Base-by-base conservation (phyloP, 768 basidiomycete genomes). In the Asterophora parasitica region DNA sequence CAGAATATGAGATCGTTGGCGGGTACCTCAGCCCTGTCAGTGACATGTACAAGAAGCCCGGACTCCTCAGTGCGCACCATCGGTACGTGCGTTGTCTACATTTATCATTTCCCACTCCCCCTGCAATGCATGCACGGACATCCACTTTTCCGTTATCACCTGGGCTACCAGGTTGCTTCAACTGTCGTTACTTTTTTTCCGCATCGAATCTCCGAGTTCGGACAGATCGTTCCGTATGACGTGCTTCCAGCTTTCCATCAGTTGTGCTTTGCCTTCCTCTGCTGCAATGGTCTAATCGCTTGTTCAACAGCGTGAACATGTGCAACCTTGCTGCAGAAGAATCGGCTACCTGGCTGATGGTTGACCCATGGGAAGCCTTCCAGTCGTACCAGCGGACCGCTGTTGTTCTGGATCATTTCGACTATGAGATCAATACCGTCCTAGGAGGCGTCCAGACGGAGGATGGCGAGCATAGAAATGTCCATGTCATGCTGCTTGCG, bases 291-390 rank as follows among this genome's bases (percentile, higher is more conserved):
- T 36, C 49, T 51, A 35, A 58, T 48, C 44, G 11, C 9, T 23
- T 44, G 16, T 42, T 53, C 61, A 58, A 33, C 65, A 91, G 90
- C 52, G 86, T 88, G 46, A 80, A 80, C 57, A 92, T 92, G 88
- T 92, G 90, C 69, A 85, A 79, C 43, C 77, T 93, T 30, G 95
- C 91, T 9, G 83, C 92, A 28, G 88, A 93, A 63, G 83, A 94
- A 61, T 92, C 94, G 2, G 85, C 85, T 37, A 79, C 83, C 16
- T 97, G 92, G 92, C 75, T 99, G 37, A 97, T 96, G 93, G 88
- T 97, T 36, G 96, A 99, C 63, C 75, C 92, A 15, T 99, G 94
- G 94, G 96, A 99, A 67, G 92, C 94, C 11, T 86, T 90, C 64
- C 94, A 92, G 66, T 74, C 80, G 39, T 99, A 99, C 72, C 89